Evolutionary conservation across 176 grass and related monocot species (phyloP), one percentile per base, ranked within the genome.

Genomic region (Hyparrhenia diplandra): DNA sequence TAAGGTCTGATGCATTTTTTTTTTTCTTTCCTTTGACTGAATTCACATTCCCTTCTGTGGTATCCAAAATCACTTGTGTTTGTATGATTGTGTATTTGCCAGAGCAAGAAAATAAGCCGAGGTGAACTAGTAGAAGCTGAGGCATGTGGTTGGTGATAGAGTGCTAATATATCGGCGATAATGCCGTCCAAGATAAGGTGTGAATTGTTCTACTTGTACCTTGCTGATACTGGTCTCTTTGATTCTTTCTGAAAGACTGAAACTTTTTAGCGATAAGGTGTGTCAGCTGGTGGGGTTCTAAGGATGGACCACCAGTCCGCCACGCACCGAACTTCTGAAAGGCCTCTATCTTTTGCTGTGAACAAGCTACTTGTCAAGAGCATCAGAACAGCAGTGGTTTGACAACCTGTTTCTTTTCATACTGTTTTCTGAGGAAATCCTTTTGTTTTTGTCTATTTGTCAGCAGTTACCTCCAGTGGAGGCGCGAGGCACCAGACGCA

Each of bases 171-270:
- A 84, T 91, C 93, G n/a, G 93, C 96, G 65, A 99, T 99, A 74
- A 90, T 95, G 85, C 87, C 90, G n/a, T 95, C 40, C 96, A 99
- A 79, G 84, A 93, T 79, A 99, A 99, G 91, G 89, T 92, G 23
- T 46, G 60, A 46, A 66, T 2, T 27, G 10, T 40, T 68, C n/a
- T 4, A 18, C 20, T 59, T 34, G 11, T 14, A 57, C 21, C 23
- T 57, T 37, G 11, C 21, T 14, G 51, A 32, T 58, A 40, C 18
- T 39, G 78, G 25, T 81, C 31, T n/a, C 54, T 28, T 47, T 18
- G 55, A 18, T 69, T 66, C 58, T 21, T 87, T 59, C 42, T 79
- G 23, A 49, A 72, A 47, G 42, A 14, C 42, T 72, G 36, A 83
- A 25, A 64, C 42, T 9, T 76, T 73, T 35, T 59, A 34, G 54